Base-by-base conservation (phyloP, 345 rosid species). In the Eucalyptus tenuipes region DNA sequence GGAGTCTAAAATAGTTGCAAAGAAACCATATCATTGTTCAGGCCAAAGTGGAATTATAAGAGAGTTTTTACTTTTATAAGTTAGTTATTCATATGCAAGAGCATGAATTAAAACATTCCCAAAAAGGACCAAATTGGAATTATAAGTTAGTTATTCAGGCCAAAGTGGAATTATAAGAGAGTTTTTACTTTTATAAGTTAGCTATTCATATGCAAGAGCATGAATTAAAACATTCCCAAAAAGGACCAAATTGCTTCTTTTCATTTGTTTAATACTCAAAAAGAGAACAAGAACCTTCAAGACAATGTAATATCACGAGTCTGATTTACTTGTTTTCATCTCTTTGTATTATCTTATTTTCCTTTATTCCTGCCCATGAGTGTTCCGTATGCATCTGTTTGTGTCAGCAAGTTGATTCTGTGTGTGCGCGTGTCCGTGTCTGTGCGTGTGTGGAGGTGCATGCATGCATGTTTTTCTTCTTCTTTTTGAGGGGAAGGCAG, bases 1-100 rank as follows among this genome's bases (percentile, higher is more conserved):
- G 88, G 99, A 94, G 92, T 97, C 98, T 97, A 94, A 44, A 91
- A 64, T 31, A 86, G 13, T 42, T 31, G 64, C 57, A 86, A 86
- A 52, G 57, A 37, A 85, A 85, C 64, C 53, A 31, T 31, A 85
- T 50, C 17, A 25, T 55, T 31, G 29, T 75, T 75, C 82, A 75
- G 82, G 82, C 82, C 82, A 75, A 75, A 75, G 47, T 40, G 82
- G 42, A 75, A 75, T 75, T 75, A 75, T 40, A 75, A 75, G 82
- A 40, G 82, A 75, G 45, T 75, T 20, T 75, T 37, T 75, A 75
- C 82, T 75, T 10, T 18, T 37, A 68, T 17, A 68, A 68, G 44
- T 68, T 68, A 68, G 45, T 37, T 75, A 75, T 75, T 75, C 82
- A 75, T 18, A 75, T 37, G 82, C 82, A 75, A 75, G 45, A 75